Percentiles rank a stretch among this genome's conserved stretches.
These are phyloP conservation scores for Heterotrichella gracilis DNA, from an alignment of 352 stramenopile genomes.

Conservation along the genomic window DNA sequence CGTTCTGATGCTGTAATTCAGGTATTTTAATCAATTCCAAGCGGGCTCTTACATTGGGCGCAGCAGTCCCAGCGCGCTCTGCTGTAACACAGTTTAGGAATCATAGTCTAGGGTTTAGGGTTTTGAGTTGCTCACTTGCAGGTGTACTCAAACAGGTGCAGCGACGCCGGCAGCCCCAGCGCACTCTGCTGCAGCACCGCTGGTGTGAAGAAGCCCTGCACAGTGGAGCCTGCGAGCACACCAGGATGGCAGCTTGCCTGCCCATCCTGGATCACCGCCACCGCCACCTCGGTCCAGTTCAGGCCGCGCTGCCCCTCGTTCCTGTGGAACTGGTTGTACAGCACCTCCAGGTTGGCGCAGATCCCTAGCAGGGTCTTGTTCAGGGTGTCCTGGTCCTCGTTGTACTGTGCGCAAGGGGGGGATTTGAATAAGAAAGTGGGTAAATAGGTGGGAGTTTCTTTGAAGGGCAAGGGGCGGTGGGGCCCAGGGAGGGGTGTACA, in stretches of 20 bases:
- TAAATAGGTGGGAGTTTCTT: too few species aligned
- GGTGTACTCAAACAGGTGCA: conserved; percentile 15
- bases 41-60: too few species aligned
- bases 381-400: neutral
- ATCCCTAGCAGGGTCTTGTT: neutral
- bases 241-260: neutral
- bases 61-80: too few species aligned
- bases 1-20: too few species aligned
- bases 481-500: too few species aligned
- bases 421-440: too few species aligned
- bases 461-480: too few species aligned
- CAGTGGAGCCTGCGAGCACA: neutral
- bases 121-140: neutral
- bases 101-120: too few species aligned
- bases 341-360: neutral
- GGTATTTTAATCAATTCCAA: too few species aligned
- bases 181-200: neutral
- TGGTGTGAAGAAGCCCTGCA: neutral
- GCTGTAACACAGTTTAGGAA: too few species aligned
- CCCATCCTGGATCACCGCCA: neutral
- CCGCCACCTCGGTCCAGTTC: conserved; percentile 1
- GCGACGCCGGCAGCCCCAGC: neutral
- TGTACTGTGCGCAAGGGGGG: too few species aligned
- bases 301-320: conserved; percentile 5
- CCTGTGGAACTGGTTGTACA: too few species aligned